These are phyloP conservation scores for Stemphylium vesicarium DNA, from an alignment of 2,329 filamentous ascomycete genomes.

Conservation along the genomic window DNA sequence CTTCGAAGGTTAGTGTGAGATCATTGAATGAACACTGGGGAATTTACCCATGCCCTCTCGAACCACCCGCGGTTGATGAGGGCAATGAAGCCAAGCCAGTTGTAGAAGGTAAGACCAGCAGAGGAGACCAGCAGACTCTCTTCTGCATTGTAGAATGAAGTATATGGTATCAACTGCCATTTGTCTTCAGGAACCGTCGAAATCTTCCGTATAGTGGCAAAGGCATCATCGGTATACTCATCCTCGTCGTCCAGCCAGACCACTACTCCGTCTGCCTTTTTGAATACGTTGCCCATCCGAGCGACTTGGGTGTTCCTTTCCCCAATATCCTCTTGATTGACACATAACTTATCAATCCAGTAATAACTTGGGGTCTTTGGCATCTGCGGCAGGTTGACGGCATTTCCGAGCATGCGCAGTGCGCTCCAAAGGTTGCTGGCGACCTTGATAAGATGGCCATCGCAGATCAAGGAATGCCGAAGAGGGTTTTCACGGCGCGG, in stretches of 20 bases:
- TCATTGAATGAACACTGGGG: too few relatives aligned
- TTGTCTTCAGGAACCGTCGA: conserved; percentile 23
- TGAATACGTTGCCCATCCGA: conserved; percentile 40
- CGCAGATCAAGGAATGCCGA: conserved; percentile 26
- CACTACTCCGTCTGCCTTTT: conserved; percentile 30
- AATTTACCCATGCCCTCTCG: too few relatives aligned
- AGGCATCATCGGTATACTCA: conserved; percentile 29
- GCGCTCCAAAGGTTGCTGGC: conserved; percentile 30
- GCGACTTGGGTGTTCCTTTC: conserved; percentile 25
- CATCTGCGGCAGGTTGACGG: conserved; percentile 10
- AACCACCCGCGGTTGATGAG: conserved; percentile 22
- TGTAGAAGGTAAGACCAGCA: conserved; percentile 23
- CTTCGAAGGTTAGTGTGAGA: too few relatives aligned
- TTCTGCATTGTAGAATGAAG: conserved; percentile 29
- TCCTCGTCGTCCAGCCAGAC: conserved; percentile 43
- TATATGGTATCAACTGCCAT: conserved; percentile 30
- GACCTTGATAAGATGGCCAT: conserved; percentile 14
- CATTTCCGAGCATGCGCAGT: conserved; percentile 28
- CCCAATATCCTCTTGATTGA: not conserved
- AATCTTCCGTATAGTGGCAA: conserved; percentile 25
- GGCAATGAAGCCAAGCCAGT: conserved; percentile 39
- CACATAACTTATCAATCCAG: conserved; percentile 42
- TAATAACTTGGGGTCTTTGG: conserved; percentile 22
- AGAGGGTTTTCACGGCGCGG: not conserved
- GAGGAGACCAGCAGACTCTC: not conserved